Evolutionary conservation across 2,329 filamentous ascomycete species (phyloP).

Genomic region (Pyrenochaeta sp.): DNA sequence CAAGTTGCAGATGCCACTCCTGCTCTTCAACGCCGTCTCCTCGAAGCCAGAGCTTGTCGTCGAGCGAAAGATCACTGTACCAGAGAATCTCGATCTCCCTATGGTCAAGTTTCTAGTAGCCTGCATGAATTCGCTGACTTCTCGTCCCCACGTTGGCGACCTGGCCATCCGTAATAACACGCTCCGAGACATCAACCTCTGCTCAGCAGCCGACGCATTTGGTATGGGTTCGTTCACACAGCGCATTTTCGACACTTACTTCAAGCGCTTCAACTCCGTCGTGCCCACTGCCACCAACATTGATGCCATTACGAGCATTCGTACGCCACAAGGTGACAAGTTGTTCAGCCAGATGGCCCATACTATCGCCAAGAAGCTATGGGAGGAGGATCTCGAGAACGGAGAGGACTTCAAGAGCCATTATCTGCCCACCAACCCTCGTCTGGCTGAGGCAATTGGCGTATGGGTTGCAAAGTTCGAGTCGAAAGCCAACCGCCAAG

Average conservation of each 20-base stretch:
- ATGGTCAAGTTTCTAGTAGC: neutral
- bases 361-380: constrained; percentile 2
- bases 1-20: neutral
- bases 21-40: constrained; percentile 1
- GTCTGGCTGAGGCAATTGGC: neutral
- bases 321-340: constrained; percentile 5
- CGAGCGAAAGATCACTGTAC: neutral
- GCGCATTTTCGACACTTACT: constrained; percentile 10
- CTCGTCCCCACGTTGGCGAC: neutral
- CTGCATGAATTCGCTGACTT: neutral
- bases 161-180: neutral
- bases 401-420: neutral
- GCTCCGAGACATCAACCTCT: constrained; percentile 3
- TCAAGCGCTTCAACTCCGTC: constrained; percentile 3
- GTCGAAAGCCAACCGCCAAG: neutral
- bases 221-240: constrained; percentile 10
- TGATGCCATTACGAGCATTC: constrained; percentile 5
- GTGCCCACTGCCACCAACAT: constrained; percentile 2
- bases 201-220: constrained; percentile 10
- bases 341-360: constrained; percentile 13
- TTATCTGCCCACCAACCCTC: constrained; percentile 3
- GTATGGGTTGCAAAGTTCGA: neutral
- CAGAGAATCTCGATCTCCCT: neutral
- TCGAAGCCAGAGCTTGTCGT: neutral
- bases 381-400: constrained; percentile 1